phyloP scores from a whole-genome alignment of 192 early-diverging fungal genomes.

The Backusella tuberculispora region DNA sequence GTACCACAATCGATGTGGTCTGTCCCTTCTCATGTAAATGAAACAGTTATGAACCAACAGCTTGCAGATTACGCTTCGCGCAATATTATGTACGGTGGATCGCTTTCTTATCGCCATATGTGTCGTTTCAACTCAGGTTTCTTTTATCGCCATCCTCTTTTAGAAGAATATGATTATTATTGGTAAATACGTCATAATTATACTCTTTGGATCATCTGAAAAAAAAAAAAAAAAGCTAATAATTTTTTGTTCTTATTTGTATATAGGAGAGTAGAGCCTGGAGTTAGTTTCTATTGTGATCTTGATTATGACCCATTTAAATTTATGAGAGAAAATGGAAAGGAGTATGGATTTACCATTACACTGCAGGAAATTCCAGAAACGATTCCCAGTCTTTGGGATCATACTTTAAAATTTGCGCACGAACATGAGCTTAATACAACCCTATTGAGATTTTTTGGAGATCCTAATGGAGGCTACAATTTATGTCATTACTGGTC shows the following conservation, averaged over 20 bases:
- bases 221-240: background rate
- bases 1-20: constrained; percentile 66
- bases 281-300: constrained; percentile 73
- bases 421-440: constrained; percentile 42
- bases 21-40: constrained; percentile 74
- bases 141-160: constrained; percentile 71
- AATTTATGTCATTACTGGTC: constrained; percentile 78
- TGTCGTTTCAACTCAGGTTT: constrained; percentile 77
- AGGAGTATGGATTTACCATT: constrained; percentile 70
- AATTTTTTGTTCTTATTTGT: background rate
- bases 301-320: constrained; percentile 73
- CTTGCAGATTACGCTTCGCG: constrained; percentile 55
- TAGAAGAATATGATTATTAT: constrained; percentile 77
- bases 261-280: constrained; percentile 68
- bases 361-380: constrained; percentile 55
- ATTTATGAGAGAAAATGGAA: constrained; percentile 67
- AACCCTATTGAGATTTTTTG: constrained; percentile 45
- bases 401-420: constrained; percentile 53
- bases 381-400: constrained; percentile 71
- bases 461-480: constrained; percentile 53
- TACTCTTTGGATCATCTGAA: background rate
- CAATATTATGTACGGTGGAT: constrained; percentile 64
- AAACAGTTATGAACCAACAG: constrained; percentile 51
- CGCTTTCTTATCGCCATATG: constrained; percentile 74
- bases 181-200: constrained; percentile 61